A percentile compares a stretch with the other conserved stretches of the same genome.
phyloP scores from a whole-genome alignment of 176 grass and related monocot genomes.

The Zea luxurians region DNA sequence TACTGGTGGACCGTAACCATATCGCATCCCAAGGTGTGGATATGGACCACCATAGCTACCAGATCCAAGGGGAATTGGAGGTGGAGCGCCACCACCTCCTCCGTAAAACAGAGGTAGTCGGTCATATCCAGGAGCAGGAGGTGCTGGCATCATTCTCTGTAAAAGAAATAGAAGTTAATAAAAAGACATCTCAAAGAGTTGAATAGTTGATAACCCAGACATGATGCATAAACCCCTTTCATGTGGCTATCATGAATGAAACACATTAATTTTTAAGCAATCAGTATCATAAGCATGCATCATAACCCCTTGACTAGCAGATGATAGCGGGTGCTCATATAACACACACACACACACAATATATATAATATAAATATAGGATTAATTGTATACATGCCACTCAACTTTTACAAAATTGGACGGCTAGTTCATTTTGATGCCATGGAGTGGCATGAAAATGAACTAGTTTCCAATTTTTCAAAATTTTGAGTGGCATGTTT shows the following conservation, averaged over 20 bases:
- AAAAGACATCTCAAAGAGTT: background rate
- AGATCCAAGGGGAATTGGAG: constrained; percentile 60
- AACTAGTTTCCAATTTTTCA: too few relatives aligned
- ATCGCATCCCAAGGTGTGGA: constrained; percentile 64
- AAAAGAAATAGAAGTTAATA: constrained; percentile 32
- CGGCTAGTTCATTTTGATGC: too few relatives aligned
- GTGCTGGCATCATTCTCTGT: constrained; percentile 68
- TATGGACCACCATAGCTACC: constrained; percentile 64
- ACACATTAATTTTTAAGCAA: background rate
- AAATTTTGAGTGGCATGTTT: too few relatives aligned
- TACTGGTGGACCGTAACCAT: constrained; percentile 70
- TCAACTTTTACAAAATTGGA: too few relatives aligned
- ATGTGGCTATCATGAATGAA: background rate
- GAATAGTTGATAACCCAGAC: constrained; percentile 1
- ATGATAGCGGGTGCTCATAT: background rate
- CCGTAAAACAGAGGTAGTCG: constrained; percentile 70
- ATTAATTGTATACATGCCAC: too few relatives aligned
- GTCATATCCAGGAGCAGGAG: constrained; percentile 60
- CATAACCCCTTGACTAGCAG: background rate
- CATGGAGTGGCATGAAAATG: too few relatives aligned
- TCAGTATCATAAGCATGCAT: background rate
- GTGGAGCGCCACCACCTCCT: constrained; percentile 42
- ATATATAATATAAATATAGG: background rate
- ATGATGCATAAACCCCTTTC: background rate
- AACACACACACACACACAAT: background rate